A percentile compares a stretch with the other conserved stretches of the same genome.
phyloP scores from a whole-genome alignment of 352 stramenopile species.

The Pythium coloratum region DNA sequence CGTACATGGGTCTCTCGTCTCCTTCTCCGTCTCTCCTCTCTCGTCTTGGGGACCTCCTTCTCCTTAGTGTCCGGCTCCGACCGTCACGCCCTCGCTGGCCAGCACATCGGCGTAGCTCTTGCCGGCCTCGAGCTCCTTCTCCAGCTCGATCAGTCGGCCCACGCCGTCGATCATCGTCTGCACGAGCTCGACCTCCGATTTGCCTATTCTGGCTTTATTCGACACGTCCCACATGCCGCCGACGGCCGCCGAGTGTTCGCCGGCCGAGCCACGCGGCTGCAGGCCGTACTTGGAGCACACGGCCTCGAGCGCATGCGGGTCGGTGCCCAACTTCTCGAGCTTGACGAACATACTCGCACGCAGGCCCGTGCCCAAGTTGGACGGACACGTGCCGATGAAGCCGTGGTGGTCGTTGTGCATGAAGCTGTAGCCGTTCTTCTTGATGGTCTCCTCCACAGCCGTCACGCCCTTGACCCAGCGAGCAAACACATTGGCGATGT shows the following conservation, averaged over 20 bases:
- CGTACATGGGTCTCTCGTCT: neutral
- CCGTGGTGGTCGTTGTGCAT: conserved; percentile 91
- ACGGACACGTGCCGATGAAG: conserved; percentile 86
- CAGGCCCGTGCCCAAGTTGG: conserved; percentile 85
- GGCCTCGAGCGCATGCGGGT: conserved; percentile 70
- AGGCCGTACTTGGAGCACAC: conserved; percentile 76
- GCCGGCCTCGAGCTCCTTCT: conserved; percentile 82
- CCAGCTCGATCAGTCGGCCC: conserved; percentile 89
- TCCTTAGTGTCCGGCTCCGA: conserved; percentile 4
- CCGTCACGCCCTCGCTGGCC: conserved; percentile 51
- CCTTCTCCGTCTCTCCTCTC: neutral
- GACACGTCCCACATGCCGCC: conserved; percentile 93
- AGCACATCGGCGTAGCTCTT: conserved; percentile 69
- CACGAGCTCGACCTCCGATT: conserved; percentile 93
- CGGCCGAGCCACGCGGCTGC: conserved; percentile 77
- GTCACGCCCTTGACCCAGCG: conserved; percentile 83
- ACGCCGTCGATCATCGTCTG: conserved; percentile 96
- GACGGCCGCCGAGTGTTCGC: conserved; percentile 78
- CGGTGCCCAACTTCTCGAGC: conserved; percentile 69
- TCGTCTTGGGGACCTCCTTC: neutral
- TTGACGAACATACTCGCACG: conserved; percentile 87
- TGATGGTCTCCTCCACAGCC: conserved; percentile 74
- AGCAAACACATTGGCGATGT: conserved; percentile 91
- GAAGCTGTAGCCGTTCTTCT: conserved; percentile 77
- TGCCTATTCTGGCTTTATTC: conserved; percentile 93